Base-by-base conservation (phyloP, 2,329 filamentous ascomycete species). In the Corynespora cassiicola region DNA sequence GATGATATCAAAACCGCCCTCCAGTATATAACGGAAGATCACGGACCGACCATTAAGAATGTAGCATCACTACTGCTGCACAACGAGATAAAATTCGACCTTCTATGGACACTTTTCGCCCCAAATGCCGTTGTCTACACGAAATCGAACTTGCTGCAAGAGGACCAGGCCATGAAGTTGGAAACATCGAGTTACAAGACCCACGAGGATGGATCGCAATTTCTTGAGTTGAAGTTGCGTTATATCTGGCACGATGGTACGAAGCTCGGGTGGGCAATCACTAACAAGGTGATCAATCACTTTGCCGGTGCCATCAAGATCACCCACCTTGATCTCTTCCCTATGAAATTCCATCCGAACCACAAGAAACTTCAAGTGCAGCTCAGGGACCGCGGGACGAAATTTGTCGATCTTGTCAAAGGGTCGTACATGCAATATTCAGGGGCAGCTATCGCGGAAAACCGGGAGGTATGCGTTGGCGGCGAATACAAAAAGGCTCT, bases 41-140 rank as follows among this genome's bases (percentile, higher is more conserved):
- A 37, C 21, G 36, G 33, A 7, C 30, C 35, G 7, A 47, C 42
- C 4, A 21, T 42, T 15, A 34, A 39, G 7, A 40, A 28, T 24
- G 24, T 39, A 7, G 19, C 11, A 3, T 43, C 39, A 5, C 26
- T 43, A 14, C n/a, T 35, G 11, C 6, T 28, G 34, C 46, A 52
- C 17, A 26, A 40, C 10, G 49, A 50, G 20, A 50, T 50, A 31
- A 50, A 42, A 19, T 53, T 45, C 35, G 32, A 43, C 15, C 33
- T 47, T 15, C 31, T 53, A 3, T 53, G 49, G 49, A 41, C 46
- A 3, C 32, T 53, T 4, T 53, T 53, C 29, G 39, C 32, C n/a
- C 46, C 46, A 6, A 43, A 47, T 9, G 40, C 29, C 5, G 24
- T 15, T 7, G 38, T 50, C 6, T 47, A 45, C 31, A 39, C 42